Base-by-base conservation (phyloP, 257 asterid genomes). In the Henckelia pumila region DNA sequence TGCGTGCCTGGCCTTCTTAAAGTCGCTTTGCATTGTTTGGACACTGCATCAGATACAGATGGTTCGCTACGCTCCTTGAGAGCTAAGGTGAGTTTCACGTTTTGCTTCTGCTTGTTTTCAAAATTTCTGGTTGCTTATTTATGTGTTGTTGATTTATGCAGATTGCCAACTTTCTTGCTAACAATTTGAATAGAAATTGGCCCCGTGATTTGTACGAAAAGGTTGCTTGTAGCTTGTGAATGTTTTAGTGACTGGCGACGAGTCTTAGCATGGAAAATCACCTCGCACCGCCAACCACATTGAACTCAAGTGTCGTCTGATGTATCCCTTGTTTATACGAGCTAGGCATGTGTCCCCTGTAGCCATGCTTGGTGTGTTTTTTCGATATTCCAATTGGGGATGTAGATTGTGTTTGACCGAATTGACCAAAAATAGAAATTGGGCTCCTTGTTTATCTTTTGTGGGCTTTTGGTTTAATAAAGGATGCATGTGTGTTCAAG, bases 61-160 rank as follows among this genome's bases (percentile, higher is more conserved):
- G 99, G 99, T 74, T 90, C 97, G 0, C 89, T 93, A 52, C 95
- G 97, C 61, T 85, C 95, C 64, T 78, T 94, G 86, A 87, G 91
- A 86, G 81, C 87, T 13, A 91, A 91, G 95, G 99, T 88, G 71
- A 61, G 71, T 63, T 33, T 19, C 66, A 40, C 25, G 63, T 23
- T 21, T 21, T 26, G 30, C 33, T 35, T 24, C 20, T 33, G 40
- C 40, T 37, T 66, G 3, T 25, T 63, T 72, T 65, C 14, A 13
- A n/a, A 49, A 28, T 28, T 58, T 52, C 19, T 2, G 19, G 72
- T 19, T 47, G 32, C 20, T 23, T 49, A 6, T 24, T 19, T 28
- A 28, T 67, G 11, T 25, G 47, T 52, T 20, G 21, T 24, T 65
- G 61, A 35, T 28, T 69, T 50, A 53, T 79, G 86, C 96, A 92